Evolutionary conservation across 805 yeast genomes (phyloP).

Genomic region (Candida hungchunana): DNA sequence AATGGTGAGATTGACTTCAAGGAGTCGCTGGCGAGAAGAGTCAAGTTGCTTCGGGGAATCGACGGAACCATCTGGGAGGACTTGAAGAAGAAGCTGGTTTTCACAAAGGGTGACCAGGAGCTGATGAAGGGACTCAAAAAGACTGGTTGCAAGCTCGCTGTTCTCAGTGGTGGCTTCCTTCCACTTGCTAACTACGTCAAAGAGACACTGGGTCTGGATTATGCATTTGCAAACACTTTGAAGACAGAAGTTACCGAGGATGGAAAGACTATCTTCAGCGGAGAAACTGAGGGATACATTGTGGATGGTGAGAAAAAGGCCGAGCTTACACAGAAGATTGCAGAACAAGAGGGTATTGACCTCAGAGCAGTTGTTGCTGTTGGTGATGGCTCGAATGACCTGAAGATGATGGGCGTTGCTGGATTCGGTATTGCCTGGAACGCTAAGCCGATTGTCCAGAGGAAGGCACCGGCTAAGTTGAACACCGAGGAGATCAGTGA

Average conservation of each 20-base stretch:
- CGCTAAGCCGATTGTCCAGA: constrained; percentile 91
- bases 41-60: constrained; percentile 76
- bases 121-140: constrained; percentile 58
- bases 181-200: constrained; percentile 81
- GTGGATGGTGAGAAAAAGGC: constrained; percentile 89
- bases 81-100: constrained; percentile 57
- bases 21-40: constrained; percentile 74
- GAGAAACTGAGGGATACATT: constrained; percentile 71
- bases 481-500: constrained; percentile 74
- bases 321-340: constrained; percentile 57
- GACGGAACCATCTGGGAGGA: constrained; percentile 75
- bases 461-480: constrained; percentile 73
- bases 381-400: constrained; percentile 97
- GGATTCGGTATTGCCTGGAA: constrained; percentile 97
- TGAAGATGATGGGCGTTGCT: constrained; percentile 85
- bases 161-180: constrained; percentile 90
- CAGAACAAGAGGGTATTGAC: constrained; percentile 49
- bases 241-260: constrained; percentile 41
- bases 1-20: constrained; percentile 92
- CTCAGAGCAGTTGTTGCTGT: constrained; percentile 66
- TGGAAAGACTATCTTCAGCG: constrained; percentile 53
- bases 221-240: constrained; percentile 80
- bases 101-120: constrained; percentile 86
- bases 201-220: constrained; percentile 65
- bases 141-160: constrained; percentile 70